phyloP scores from a whole-genome alignment of 2,329 filamentous ascomycete species.

The Sarocladium brachiariae region DNA sequence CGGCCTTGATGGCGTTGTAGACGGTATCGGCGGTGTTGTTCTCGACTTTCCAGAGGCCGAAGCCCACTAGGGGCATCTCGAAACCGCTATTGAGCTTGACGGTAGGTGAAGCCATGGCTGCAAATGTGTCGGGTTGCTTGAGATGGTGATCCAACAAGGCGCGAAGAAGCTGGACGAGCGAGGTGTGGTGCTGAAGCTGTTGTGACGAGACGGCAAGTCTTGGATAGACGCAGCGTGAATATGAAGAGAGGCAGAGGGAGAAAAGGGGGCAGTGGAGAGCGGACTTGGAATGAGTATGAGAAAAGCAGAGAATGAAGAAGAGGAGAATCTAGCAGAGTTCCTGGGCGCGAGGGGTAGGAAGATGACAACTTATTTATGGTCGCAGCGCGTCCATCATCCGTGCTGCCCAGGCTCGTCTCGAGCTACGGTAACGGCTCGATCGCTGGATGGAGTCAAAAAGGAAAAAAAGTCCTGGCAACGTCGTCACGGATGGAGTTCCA shows the following conservation, averaged over 20 bases:
- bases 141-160: neutral
- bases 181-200: neutral
- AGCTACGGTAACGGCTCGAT: neutral
- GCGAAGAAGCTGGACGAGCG: neutral
- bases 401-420: neutral
- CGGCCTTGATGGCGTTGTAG: constrained; percentile 65
- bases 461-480: neutral
- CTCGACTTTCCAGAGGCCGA: constrained; percentile 79
- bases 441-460: neutral
- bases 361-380: constrained; percentile 3
- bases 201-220: neutral
- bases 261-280: too few species aligned
- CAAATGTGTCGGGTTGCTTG: constrained; percentile 9
- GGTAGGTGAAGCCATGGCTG: constrained; percentile 33
- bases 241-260: neutral
- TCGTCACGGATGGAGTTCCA: neutral
- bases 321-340: neutral
- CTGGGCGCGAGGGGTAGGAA: neutral
- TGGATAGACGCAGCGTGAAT: neutral
- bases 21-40: constrained; percentile 67
- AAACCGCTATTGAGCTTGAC: constrained; percentile 59
- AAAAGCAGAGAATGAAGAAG: neutral
- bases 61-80: constrained; percentile 70
- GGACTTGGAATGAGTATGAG: neutral
- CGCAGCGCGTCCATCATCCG: neutral